A percentile compares a stretch with the other conserved stretches of the same genome.
Evolutionary conservation across 2,329 filamentous ascomycete genomes (phyloP).

Genomic region (Xylariaceae sp.): DNA sequence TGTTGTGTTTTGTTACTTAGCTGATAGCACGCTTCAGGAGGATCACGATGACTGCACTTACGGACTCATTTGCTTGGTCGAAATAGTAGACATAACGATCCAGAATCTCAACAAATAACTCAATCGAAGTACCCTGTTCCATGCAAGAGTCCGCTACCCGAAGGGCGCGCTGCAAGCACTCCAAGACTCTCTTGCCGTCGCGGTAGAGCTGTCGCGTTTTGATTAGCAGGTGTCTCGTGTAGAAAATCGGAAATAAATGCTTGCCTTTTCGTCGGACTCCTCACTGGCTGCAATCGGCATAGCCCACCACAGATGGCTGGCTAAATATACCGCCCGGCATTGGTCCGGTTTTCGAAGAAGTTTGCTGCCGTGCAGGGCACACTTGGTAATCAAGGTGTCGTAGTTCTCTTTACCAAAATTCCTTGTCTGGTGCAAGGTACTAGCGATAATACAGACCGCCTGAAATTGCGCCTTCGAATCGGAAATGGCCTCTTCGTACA

Average conservation of each 20-base stretch:
- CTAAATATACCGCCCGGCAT: slow-evolving; percentile 91
- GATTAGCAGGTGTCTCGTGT: not conserved
- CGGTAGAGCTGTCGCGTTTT: slow-evolving; percentile 67
- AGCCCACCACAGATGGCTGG: slow-evolving; percentile 97
- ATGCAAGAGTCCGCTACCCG: slow-evolving; percentile 97
- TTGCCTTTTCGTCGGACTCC: slow-evolving; percentile 62
- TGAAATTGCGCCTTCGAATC: slow-evolving; percentile 97
- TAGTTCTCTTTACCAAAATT: slow-evolving; percentile 97
- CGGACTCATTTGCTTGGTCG: slow-evolving; percentile 97
- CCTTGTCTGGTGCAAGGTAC: slow-evolving; percentile 78
- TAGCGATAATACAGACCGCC: slow-evolving; percentile 90
- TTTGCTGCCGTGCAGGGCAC: slow-evolving; percentile 93
- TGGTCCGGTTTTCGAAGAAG: slow-evolving; percentile 96
- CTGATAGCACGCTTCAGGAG: not conserved
- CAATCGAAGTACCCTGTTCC: slow-evolving; percentile 95
- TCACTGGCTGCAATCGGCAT: slow-evolving; percentile 71
- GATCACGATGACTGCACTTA: slow-evolving; percentile 32
- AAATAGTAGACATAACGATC: slow-evolving; percentile 99
- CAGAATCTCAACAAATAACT: slow-evolving; percentile 96
- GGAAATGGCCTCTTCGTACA: slow-evolving; percentile 93
- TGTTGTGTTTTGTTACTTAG: slow-evolving; percentile 25
- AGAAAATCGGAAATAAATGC: not conserved
- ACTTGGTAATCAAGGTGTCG: slow-evolving; percentile 97
- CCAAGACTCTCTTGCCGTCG: slow-evolving; percentile 92
- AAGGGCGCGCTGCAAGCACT: slow-evolving; percentile 90